Conservation (phyloP, 192 early-diverging fungal species). For the Coemansia sp. region DNA sequence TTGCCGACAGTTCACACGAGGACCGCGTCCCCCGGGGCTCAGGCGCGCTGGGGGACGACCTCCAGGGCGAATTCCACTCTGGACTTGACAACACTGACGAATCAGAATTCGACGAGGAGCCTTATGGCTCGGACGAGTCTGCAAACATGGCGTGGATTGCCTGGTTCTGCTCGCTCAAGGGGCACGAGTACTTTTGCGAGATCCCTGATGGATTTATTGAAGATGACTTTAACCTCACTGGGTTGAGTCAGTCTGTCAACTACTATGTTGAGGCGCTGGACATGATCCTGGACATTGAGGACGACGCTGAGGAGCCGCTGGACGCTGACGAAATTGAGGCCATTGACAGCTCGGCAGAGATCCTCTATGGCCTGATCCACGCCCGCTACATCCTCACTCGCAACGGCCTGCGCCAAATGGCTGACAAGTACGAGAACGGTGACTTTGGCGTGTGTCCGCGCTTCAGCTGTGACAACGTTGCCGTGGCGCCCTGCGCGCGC, state of each 20-base stretch:
- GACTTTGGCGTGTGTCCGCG: constrained; percentile 79
- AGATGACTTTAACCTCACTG: constrained; percentile 98
- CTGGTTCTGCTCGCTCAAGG: constrained; percentile 73
- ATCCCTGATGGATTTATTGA: constrained; percentile 81
- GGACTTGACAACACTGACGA: constrained; percentile 44
- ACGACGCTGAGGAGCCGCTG: constrained; percentile 45
- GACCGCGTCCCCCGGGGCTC: constrained; percentile 2
- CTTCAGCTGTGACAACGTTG: constrained; percentile 62
- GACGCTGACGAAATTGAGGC: constrained; percentile 71
- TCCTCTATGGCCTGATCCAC: constrained; percentile 93
- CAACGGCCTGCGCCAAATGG: constrained; percentile 81
- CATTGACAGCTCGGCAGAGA: constrained; percentile 84
- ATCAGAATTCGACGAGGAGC: constrained; percentile 45
- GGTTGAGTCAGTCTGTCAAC: constrained; percentile 75
- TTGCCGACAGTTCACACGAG: constrained; percentile 24
- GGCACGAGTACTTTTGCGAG: constrained; percentile 77
- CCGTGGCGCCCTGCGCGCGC: constrained; percentile 70
- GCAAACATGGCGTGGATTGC: constrained; percentile 67
- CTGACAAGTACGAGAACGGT: constrained; percentile 71
- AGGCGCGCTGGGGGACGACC: constrained; percentile 9
- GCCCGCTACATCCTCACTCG: constrained; percentile 89
- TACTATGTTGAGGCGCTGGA: constrained; percentile 92
- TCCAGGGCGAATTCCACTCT: constrained; percentile 24
- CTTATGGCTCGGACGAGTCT: constrained; percentile 43
- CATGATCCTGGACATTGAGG: constrained; percentile 90